phyloP scores from a whole-genome alignment of 768 basidiomycete genomes.

The Phylloporus arenicola region DNA sequence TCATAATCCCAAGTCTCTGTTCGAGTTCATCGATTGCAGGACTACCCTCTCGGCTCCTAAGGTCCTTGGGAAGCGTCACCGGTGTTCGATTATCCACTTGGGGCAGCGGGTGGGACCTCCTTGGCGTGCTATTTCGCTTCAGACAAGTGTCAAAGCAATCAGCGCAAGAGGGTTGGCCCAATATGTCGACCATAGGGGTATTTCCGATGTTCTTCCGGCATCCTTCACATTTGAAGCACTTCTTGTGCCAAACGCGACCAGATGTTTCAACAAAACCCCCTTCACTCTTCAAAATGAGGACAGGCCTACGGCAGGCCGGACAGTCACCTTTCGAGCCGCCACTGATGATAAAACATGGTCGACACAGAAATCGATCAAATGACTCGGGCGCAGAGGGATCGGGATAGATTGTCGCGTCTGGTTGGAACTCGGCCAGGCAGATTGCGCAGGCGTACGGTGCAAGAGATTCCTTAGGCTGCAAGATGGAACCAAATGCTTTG shows the following conservation, averaged over 20 bases:
- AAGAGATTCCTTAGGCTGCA: conserved; percentile 75
- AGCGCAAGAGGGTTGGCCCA: conserved; percentile 72
- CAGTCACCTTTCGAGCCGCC: conserved; percentile 79
- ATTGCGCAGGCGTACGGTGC: conserved; percentile 61
- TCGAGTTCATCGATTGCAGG: conserved; percentile 63
- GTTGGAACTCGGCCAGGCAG: conserved; percentile 62
- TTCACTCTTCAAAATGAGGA: conserved; percentile 69
- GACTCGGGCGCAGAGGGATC: conserved; percentile 40
- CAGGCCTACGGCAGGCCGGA: conserved; percentile 59
- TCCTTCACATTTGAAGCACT: conserved; percentile 70
- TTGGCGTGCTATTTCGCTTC: conserved; percentile 43
- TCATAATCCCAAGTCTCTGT: conserved; percentile 52
- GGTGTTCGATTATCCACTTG: conserved; percentile 35
- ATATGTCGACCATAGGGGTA: conserved; percentile 75
- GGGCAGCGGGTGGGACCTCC: conserved; percentile 35
- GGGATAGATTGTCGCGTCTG: conserved; percentile 84
- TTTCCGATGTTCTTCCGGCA: conserved; percentile 72
- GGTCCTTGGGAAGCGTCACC: conserved; percentile 40
- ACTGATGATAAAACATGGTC: conserved; percentile 61
- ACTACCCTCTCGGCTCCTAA: conserved; percentile 46
- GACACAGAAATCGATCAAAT: conserved; percentile 62
- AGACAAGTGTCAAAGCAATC: conserved; percentile 80
- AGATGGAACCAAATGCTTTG: conserved; percentile 80
- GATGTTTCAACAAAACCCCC: conserved; percentile 72
- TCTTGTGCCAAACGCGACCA: conserved; percentile 74